Evolutionary conservation across 768 basidiomycete species (phyloP).

Genomic region (Hericium alpestre): DNA sequence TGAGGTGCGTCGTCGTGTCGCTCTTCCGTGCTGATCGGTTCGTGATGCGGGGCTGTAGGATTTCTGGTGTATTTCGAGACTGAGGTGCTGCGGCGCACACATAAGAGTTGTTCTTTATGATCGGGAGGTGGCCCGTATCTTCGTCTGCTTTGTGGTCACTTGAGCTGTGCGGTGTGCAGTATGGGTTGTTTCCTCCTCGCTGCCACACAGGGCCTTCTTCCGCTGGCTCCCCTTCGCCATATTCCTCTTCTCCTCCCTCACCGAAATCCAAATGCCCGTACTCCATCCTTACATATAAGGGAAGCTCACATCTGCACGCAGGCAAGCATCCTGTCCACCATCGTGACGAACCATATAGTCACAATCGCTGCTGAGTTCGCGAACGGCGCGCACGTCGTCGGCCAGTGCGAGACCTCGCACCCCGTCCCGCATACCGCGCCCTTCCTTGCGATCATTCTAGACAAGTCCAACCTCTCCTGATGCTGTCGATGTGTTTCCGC

Average conservation of each 20-base stretch:
- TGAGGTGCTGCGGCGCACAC: too few relatives aligned
- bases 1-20: too few relatives aligned
- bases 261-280: conserved; percentile 51
- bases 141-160: too few relatives aligned
- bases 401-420: conserved; percentile 91
- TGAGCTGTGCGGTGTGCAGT: too few relatives aligned
- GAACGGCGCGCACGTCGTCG: conserved; percentile 68
- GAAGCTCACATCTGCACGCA: conserved; percentile 9
- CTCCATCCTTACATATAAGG: background rate
- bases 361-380: conserved; percentile 88
- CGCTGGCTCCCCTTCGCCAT: conserved; percentile 88
- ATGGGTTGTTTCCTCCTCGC: conserved; percentile 65
- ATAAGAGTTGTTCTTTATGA: too few relatives aligned
- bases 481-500: conserved; percentile 37
- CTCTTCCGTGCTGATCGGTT: too few relatives aligned
- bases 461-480: conserved; percentile 38
- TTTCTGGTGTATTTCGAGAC: too few relatives aligned
- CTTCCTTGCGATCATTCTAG: background rate
- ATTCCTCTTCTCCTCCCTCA: conserved; percentile 88
- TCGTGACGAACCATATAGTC: conserved; percentile 91
- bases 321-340: conserved; percentile 80
- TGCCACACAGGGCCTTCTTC: conserved; percentile 78
- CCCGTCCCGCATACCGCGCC: conserved; percentile 33
- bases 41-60: too few relatives aligned
- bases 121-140: too few relatives aligned